These are phyloP conservation scores for Chlamydomonas incerta DNA, from an alignment of 139 green algal genomes.

Conservation along the genomic window DNA sequence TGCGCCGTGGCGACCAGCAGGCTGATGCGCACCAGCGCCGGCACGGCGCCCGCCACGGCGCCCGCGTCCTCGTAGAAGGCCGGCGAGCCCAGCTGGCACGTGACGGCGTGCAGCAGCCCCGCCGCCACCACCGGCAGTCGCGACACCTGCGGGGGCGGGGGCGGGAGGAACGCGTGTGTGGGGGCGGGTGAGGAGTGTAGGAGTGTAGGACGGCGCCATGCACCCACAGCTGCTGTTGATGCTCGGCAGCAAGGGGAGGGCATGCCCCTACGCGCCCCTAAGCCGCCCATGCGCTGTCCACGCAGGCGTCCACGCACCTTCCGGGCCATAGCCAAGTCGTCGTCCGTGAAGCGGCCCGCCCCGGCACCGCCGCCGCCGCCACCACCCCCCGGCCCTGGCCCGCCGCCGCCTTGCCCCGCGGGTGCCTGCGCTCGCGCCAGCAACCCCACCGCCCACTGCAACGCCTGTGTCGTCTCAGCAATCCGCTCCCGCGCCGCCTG, in stretches of 20 bases:
- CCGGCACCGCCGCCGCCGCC: no score
- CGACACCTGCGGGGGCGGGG: neutral
- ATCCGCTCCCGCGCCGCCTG: neutral
- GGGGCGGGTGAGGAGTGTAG: neutral
- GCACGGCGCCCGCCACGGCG: neutral
- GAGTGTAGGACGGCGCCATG: neutral
- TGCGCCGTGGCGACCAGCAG: slow-evolving; percentile 10
- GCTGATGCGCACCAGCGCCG: slow-evolving; percentile 15
- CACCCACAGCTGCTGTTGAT: no score
- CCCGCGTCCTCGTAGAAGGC: slow-evolving; percentile 8
- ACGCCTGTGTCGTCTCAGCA: neutral
- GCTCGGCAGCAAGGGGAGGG: no score
- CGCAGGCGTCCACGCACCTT: neutral
- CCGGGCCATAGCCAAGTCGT: neutral
- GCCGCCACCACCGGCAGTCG: slow-evolving; percentile 26
- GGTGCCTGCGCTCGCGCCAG: neutral
- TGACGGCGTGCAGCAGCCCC: slow-evolving; percentile 20
- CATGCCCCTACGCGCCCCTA: no score
- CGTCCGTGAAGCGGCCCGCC: neutral
- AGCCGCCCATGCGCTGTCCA: no score
- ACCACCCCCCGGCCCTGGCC: neutral
- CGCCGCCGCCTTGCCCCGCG: no score
- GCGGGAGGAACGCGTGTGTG: no score
- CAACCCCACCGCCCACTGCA: slow-evolving; percentile 22
- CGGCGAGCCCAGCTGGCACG: slow-evolving; percentile 9